Percentiles rank a stretch among this genome's conserved stretches.
Evolutionary conservation across 2,329 filamentous ascomycete species (phyloP).

Genomic region (Cladosporium velox): DNA sequence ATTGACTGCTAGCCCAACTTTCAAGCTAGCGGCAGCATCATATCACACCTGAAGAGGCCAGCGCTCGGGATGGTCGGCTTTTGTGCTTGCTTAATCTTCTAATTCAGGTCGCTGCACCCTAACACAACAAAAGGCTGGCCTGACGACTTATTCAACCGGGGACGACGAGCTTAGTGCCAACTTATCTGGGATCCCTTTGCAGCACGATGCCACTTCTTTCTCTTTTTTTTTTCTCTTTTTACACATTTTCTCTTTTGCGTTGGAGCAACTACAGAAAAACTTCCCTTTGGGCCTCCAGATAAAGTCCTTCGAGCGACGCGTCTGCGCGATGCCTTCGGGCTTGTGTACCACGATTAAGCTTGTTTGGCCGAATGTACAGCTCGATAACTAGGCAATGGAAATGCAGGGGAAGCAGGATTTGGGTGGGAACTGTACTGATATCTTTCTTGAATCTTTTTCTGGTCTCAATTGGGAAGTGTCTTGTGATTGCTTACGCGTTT

Average conservation of each 20-base stretch:
- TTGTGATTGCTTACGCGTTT: not conserved
- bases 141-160: slow-evolving; percentile 4
- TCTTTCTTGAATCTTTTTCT: slow-evolving; percentile 4
- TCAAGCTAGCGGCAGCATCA: not conserved
- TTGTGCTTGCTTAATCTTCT: slow-evolving; percentile 11
- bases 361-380: slow-evolving; percentile 12
- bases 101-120: not conserved
- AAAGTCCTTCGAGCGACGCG: not conserved
- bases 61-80: not conserved
- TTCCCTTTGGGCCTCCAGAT: not conserved
- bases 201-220: not conserved
- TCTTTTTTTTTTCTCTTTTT: not conserved
- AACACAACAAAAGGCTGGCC: not conserved
- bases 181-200: not conserved
- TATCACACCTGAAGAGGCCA: not conserved
- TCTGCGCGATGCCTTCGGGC: not conserved
- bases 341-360: not conserved
- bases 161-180: slow-evolving; percentile 1
- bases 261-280: slow-evolving; percentile 5
- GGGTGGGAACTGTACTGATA: slow-evolving; percentile 10
- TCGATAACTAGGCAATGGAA: slow-evolving; percentile 5
- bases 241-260: not conserved
- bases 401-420: not conserved
- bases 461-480: not conserved
- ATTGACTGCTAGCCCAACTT: not conserved